Evolutionary conservation across 768 basidiomycete species (phyloP), one percentile per base, ranked within the genome.

Genomic region (Pulveroboletus frians): DNA sequence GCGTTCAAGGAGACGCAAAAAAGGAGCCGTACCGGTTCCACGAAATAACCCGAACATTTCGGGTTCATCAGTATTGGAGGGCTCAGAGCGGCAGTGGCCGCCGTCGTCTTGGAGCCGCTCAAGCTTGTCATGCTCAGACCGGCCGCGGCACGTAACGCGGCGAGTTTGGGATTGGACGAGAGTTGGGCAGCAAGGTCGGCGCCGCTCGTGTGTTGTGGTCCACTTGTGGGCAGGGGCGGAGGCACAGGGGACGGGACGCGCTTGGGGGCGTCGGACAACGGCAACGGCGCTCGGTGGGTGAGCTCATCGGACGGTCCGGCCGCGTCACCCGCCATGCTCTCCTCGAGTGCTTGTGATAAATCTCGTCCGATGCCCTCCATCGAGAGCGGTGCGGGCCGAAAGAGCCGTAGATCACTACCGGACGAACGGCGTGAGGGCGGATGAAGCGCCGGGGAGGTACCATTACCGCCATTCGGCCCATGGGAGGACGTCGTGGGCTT

Each of bases 21-120:
- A 20, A 13, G 31, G 39, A 9, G 26, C 14, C 30, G 29, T 27
- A 96, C 92, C 30, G 93, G 92, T 65, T 98, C 95, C 39, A 97
- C 82, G 62, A 97, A 98, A 67, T 99, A 99, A 8, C 93, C 94
- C 1, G 93, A 95, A 68, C 96, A 98, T 59, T 85, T 84, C 13
- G 85, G 73, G 61, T 93, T 90, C 31, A 76, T 68, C 40, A 94
- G 65, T 32, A 88, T 85, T 3, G 88, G 86, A 2, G 80, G 75
- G 48, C 81, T 83, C 39, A 61, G 17, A 15, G 17, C 2, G 35
- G 39, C 47, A 47, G 49, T 52, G 7, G n/a, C 2, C 32, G 40
- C 46, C 46, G 48, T 52, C 57, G 48, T 52, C 57, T 39, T 54
- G 30, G 42, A 4, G 11, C 52, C 56, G 18, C 53, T 53, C 26